phyloP scores from a whole-genome alignment of 768 basidiomycete species.

The Botryobasidium botryosum region DNA sequence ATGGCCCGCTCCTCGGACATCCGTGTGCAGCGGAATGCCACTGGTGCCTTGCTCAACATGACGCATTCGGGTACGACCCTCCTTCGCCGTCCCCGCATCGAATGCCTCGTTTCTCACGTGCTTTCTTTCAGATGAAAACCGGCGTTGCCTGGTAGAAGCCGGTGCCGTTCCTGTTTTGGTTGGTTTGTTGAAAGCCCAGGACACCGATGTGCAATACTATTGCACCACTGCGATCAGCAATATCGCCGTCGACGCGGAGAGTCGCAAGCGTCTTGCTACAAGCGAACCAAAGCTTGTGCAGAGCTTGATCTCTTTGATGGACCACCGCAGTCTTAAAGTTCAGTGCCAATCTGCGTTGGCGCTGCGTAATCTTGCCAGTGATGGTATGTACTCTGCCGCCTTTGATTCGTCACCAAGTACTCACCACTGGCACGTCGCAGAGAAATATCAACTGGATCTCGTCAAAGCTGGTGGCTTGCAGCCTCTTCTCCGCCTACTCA shows the following conservation, averaged over 20 bases:
- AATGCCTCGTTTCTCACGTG: not conserved
- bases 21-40: conserved; percentile 97
- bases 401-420: not conserved
- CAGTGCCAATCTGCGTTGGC: conserved; percentile 97
- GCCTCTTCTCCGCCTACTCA: conserved; percentile 81
- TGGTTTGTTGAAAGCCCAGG: conserved; percentile 79
- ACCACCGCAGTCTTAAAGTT: conserved; percentile 91
- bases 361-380: conserved; percentile 88
- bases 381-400: conserved; percentile 38
- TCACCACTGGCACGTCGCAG: conserved; percentile 25
- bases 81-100: not conserved
- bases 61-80: conserved; percentile 78
- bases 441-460: conserved; percentile 97
- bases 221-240: conserved; percentile 97
- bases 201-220: conserved; percentile 99
- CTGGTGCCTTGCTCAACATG: conserved; percentile 96
- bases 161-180: conserved; percentile 97
- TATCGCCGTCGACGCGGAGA: conserved; percentile 88
- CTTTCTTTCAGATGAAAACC: conserved; percentile 64
- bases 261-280: conserved; percentile 86
- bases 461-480: conserved; percentile 89
- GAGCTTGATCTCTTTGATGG: conserved; percentile 90
- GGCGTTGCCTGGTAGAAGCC: conserved; percentile 95
- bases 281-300: conserved; percentile 89
- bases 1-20: conserved; percentile 97